phyloP scores from a whole-genome alignment of 108 stramenopile genomes.

The Pseudonitzschia multiseries region DNA sequence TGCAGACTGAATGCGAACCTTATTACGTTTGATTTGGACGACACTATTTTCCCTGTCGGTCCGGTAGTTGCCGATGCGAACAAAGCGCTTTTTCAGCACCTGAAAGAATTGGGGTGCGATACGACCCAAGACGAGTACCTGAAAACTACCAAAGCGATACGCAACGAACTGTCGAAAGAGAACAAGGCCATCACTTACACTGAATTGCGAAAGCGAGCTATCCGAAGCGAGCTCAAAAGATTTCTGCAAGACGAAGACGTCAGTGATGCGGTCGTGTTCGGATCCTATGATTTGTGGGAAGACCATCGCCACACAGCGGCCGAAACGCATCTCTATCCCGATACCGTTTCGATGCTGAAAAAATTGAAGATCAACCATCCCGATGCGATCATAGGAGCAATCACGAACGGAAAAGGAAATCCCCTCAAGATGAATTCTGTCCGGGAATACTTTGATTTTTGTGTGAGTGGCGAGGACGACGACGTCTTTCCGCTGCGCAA shows the following conservation, averaged over 20 bases:
- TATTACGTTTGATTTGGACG: conserved; percentile 64
- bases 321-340: conserved; percentile 51
- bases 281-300: conserved; percentile 57
- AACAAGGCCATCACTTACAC: conserved; percentile 51
- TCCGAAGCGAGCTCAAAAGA: conserved; percentile 22
- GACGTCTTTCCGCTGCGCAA: conserved; percentile 59
- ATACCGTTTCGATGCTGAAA: conserved; percentile 36
- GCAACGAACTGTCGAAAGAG: conserved; percentile 31
- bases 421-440: conserved; percentile 58
- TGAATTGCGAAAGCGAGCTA: conserved; percentile 53
- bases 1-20: background rate
- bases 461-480: conserved; percentile 72
- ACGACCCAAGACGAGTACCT: conserved; percentile 38
- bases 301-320: conserved; percentile 60
- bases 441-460: conserved; percentile 61
- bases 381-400: conserved; percentile 52
- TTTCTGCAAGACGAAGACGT: conserved; percentile 18
- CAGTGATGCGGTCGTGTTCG: conserved; percentile 28
- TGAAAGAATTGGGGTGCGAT: conserved; percentile 35
- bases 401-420: conserved; percentile 74
- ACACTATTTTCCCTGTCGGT: conserved; percentile 59
- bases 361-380: conserved; percentile 34
- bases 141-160: conserved; percentile 44
- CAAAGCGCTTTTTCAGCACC: conserved; percentile 21
- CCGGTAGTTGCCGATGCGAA: conserved; percentile 57